phyloP scores from a whole-genome alignment of 1,284 basidiomycete genomes.

The Marasmius sp. region DNA sequence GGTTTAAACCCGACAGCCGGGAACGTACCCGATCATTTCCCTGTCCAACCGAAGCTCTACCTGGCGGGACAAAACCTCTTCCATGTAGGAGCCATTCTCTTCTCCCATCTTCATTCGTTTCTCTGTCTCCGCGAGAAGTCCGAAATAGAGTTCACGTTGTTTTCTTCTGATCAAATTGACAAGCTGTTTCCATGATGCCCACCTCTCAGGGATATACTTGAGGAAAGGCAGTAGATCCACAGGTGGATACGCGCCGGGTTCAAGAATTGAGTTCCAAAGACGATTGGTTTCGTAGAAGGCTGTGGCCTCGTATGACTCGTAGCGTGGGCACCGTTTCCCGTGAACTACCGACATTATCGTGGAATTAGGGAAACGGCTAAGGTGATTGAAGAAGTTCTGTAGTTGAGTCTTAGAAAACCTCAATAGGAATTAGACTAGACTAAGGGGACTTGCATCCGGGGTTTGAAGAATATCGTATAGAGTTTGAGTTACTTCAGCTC shows the following conservation, averaged over 20 bases:
- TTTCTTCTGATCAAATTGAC: constrained; percentile 15
- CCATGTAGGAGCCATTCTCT: constrained; percentile 11
- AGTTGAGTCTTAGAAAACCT: background rate
- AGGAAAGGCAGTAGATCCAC: constrained; percentile 26
- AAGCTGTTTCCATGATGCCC: constrained; percentile 23
- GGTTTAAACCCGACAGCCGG: background rate
- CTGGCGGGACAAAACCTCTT: constrained; percentile 6
- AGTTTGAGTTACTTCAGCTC: constrained; percentile 18
- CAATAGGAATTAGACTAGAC: background rate
- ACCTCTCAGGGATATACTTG: constrained; percentile 23
- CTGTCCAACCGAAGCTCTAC: constrained; percentile 5
- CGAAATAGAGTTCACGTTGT: constrained; percentile 8
- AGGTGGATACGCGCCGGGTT: constrained; percentile 25
- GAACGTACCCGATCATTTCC: constrained; percentile 6
- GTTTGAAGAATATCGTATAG: constrained; percentile 14
- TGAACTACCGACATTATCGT: constrained; percentile 28
- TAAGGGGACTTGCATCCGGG: constrained; percentile 20
- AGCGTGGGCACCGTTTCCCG: constrained; percentile 28
- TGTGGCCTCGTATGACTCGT: constrained; percentile 17
- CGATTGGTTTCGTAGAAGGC: constrained; percentile 24
- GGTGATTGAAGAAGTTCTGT: constrained; percentile 25
- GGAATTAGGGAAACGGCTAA: constrained; percentile 25
- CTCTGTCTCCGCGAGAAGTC: background rate
- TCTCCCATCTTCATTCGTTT: constrained; percentile 4
- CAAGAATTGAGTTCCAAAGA: constrained; percentile 22